Evolutionary conservation across 352 stramenopile species (phyloP), one percentile per base, ranked within the genome.

Genomic region (Elongisporangium prolatum): DNA sequence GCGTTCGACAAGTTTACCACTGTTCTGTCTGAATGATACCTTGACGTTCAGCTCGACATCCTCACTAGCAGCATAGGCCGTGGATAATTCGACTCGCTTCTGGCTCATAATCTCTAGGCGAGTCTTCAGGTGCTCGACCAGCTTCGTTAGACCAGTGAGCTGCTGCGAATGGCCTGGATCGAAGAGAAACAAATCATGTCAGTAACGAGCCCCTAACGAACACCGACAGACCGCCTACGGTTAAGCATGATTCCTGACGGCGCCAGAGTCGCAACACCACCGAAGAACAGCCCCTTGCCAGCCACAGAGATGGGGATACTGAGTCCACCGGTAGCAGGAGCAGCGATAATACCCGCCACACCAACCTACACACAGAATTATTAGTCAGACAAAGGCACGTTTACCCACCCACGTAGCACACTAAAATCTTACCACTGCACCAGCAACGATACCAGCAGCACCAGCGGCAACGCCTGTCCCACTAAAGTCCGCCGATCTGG

Each of bases 101-200:
- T 91, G 81, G 60, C 83, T 88, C 79, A 95, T 88, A 24, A 93
- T 95, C 61, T 92, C 86, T 1, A 95, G 68, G 25, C 81, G 86
- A 1, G 80, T 78, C 63, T 95, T 95, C 50, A 95, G 72, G 48
- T 88, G 81, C 56, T 91, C 82, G 1, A 90, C 74, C 9, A 95
- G 63, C 47, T 75, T 84, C n/a, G 80, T 77, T 22, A 95, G 64
- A 1, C 86, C 86, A 34, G 71, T 67, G 17, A 95, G 75, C 57
- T 95, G 86, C 59, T 92, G 82, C 61, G 76, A 89, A 72, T 95
- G 86, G 22, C 83, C 86, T 95, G 24, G n/a, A n/a, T n/a, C n/a
- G n/a, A n/a, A 64, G 21, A 60, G 34, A 54, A 21, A 13, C 18
- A 50, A 40, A 13, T 22, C 4, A 24, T n/a, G 21, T 47, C 14